A percentile compares a stretch with the other conserved stretches of the same genome.
Conservation (phyloP, 345 rosid genomes). For the Aquilaria sinensis region DNA sequence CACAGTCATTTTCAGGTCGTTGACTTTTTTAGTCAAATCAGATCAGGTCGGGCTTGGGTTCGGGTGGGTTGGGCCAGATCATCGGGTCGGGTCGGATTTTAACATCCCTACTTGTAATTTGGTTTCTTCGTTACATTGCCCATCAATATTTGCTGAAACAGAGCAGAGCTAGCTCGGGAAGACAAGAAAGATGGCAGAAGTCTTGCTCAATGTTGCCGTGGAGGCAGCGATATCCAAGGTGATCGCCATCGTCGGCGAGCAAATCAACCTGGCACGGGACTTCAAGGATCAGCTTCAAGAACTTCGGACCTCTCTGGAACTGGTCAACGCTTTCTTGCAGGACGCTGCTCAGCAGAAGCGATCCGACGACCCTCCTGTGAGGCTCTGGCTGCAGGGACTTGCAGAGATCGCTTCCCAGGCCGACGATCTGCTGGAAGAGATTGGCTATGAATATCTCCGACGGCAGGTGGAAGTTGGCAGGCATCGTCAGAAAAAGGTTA, state of each 20-base stretch:
- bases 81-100: too few relatives aligned
- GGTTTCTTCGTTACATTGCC: too few relatives aligned
- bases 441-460: slow-evolving; percentile 4
- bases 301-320: not conserved
- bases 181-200: slow-evolving; percentile 2
- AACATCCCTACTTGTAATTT: too few relatives aligned
- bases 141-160: too few relatives aligned
- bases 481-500: slow-evolving; percentile 3
- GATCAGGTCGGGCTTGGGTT: too few relatives aligned
- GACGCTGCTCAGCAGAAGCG: slow-evolving; percentile 18
- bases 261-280: slow-evolving; percentile 3
- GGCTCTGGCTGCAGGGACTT: slow-evolving; percentile 17
- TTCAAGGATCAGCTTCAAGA: slow-evolving; percentile 1
- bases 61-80: too few relatives aligned
- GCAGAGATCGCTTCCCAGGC: slow-evolving; percentile 14
- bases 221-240: not conserved
- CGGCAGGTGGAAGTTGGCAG: slow-evolving; percentile 1
- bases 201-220: not conserved
- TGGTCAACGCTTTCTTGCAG: slow-evolving; percentile 15
- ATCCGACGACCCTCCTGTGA: not conserved
- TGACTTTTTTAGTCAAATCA: too few relatives aligned
- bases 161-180: not conserved
- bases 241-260: not conserved
- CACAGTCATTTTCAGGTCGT: too few relatives aligned
- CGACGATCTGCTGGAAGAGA: slow-evolving; percentile 20